These are phyloP conservation scores for Trichothecium roseum DNA, from an alignment of 2,329 filamentous ascomycete genomes.

Conservation along the genomic window DNA sequence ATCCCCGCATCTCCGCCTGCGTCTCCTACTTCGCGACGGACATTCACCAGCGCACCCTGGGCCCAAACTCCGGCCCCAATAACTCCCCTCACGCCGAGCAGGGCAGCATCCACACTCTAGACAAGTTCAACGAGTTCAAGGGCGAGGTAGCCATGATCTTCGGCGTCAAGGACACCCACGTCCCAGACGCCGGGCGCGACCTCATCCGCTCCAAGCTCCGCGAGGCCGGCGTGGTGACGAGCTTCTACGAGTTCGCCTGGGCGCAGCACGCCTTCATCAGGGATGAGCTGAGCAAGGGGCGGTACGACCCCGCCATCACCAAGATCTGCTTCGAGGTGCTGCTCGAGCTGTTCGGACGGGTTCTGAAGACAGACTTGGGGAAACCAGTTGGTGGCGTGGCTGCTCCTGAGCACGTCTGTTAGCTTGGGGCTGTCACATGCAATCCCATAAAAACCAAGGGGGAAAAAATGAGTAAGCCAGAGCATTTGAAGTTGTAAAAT, in stretches of 20 bases:
- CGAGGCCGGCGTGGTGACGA: conserved; percentile 62
- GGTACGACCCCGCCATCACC: conserved; percentile 79
- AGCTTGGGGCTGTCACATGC: conserved; percentile 1
- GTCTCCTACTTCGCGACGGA: conserved; percentile 92
- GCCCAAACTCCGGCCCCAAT: conserved; percentile 60
- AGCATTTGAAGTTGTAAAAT: too few relatives aligned
- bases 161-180: conserved; percentile 83
- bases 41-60: conserved; percentile 71
- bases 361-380: conserved; percentile 70
- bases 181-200: conserved; percentile 72
- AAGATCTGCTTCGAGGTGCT: conserved; percentile 89
- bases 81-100: conserved; percentile 29
- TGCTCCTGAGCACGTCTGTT: conserved; percentile 66
- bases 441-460: too few relatives aligned
- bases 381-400: conserved; percentile 48
- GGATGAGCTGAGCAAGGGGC: conserved; percentile 86
- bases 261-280: conserved; percentile 92
- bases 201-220: conserved; percentile 74
- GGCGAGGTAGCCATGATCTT: conserved; percentile 87
- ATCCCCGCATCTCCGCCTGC: conserved; percentile 63
- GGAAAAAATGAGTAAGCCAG: too few relatives aligned
- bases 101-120: conserved; percentile 39
- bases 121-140: conserved; percentile 54
- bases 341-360: conserved; percentile 72
- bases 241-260: conserved; percentile 85